Evolutionary conservation across 257 asterid genomes (phyloP).

Genomic region (Gentiana dahurica): DNA sequence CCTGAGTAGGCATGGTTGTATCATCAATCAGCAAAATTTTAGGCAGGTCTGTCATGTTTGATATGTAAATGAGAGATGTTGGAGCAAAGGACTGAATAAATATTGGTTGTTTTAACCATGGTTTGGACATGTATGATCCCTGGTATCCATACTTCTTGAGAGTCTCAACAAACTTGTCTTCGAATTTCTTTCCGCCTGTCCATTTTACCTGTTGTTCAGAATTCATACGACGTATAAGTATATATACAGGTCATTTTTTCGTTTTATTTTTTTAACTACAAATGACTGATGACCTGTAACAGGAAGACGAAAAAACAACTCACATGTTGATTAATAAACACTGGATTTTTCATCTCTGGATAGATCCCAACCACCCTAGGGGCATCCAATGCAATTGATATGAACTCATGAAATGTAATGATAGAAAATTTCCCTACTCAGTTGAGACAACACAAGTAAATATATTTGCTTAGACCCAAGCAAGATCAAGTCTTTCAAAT

Average conservation of each 20-base stretch:
- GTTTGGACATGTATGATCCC: constrained; percentile 80
- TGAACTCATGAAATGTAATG: constrained; percentile 78
- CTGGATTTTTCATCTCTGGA: constrained; percentile 96
- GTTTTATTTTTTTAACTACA: not conserved
- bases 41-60: constrained; percentile 75
- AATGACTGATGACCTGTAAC: not conserved
- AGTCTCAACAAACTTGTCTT: constrained; percentile 73
- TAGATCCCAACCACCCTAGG: constrained; percentile 88
- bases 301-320: constrained; percentile 22
- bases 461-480: not conserved
- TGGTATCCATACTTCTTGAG: constrained; percentile 68
- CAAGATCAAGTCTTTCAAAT: no score
- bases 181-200: constrained; percentile 73
- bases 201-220: constrained; percentile 63
- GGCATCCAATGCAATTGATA: constrained; percentile 79
- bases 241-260: no score
- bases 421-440: constrained; percentile 76
- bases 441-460: not conserved
- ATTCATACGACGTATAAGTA: not conserved
- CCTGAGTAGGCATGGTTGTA: constrained; percentile 47
- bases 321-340: constrained; percentile 73
- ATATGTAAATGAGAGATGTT: constrained; percentile 59
- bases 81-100: constrained; percentile 97
- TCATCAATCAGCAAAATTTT: constrained; percentile 70
- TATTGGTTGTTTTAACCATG: constrained; percentile 78